A percentile compares a stretch with the other conserved stretches of the same genome.
These are phyloP conservation scores for Mortierella sp. DNA, from an alignment of 371 early-diverging fungal species.

Conservation along the genomic window DNA sequence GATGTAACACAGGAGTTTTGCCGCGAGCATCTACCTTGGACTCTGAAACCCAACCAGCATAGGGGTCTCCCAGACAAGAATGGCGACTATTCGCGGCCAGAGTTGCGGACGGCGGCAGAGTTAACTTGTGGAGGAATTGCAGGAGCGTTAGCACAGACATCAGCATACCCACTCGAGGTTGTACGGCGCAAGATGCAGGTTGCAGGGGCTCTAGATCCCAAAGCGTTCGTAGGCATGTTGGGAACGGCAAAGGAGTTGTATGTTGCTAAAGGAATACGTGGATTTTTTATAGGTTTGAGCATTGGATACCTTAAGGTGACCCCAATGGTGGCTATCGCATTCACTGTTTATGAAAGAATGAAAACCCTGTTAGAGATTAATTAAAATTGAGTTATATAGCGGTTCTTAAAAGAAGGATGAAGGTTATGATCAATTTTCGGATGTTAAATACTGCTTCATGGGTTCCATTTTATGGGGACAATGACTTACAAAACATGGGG, in stretches of 20 bases:
- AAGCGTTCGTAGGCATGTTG: slow-evolving; percentile 64
- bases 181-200: slow-evolving; percentile 94
- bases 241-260: slow-evolving; percentile 75
- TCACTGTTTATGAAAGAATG: slow-evolving; percentile 87
- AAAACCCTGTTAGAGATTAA: slow-evolving; percentile 73
- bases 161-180: slow-evolving; percentile 93
- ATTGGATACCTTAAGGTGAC: slow-evolving; percentile 95
- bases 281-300: slow-evolving; percentile 93
- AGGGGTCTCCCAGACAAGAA: slow-evolving; percentile 39
- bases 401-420: slow-evolving; percentile 37
- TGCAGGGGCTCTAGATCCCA: slow-evolving; percentile 69
- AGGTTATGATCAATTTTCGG: no score
- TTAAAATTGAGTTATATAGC: slow-evolving; percentile 31
- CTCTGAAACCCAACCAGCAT: slow-evolving; percentile 41
- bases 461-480: no score
- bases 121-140: slow-evolving; percentile 85
- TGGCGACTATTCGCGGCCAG: slow-evolving; percentile 43
- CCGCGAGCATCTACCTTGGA: slow-evolving; percentile 61
- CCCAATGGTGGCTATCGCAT: slow-evolving; percentile 92
- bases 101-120: slow-evolving; percentile 67
- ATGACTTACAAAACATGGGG: no score
- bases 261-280: slow-evolving; percentile 74
- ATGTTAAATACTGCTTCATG: no score
- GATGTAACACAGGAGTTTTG: slow-evolving; percentile 71
- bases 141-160: slow-evolving; percentile 88